These are phyloP conservation scores for Ogataea chonburiensis DNA, from an alignment of 805 yeast genomes.

Conservation along the genomic window DNA sequence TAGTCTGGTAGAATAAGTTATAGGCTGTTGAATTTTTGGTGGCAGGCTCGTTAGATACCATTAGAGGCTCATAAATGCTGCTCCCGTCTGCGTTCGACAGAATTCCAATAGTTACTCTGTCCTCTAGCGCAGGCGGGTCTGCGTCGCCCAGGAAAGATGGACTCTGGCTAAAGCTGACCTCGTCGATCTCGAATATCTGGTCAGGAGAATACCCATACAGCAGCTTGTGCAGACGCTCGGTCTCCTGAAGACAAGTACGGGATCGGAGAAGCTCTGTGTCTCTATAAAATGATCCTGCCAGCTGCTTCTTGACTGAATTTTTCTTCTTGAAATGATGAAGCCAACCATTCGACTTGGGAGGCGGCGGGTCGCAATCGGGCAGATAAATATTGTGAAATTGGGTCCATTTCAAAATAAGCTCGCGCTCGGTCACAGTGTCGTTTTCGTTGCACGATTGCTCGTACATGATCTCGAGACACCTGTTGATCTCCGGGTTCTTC, in stretches of 20 bases:
- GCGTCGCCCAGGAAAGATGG: slow-evolving; percentile 21
- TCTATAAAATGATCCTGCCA: slow-evolving; percentile 29
- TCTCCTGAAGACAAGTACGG: slow-evolving; percentile 24
- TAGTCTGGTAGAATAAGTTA: slow-evolving; percentile 24
- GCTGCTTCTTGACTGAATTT: slow-evolving; percentile 28
- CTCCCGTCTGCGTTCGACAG: slow-evolving; percentile 33
- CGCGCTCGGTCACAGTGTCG: slow-evolving; percentile 30
- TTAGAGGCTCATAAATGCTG: slow-evolving; percentile 28
- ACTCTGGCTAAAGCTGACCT: slow-evolving; percentile 28
- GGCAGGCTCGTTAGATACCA: slow-evolving; percentile 24
- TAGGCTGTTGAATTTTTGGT: slow-evolving; percentile 11
- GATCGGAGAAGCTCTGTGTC: slow-evolving; percentile 17
- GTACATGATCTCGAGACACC: slow-evolving; percentile 37
- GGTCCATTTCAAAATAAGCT: slow-evolving; percentile 34
- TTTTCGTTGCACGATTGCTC: slow-evolving; percentile 37
- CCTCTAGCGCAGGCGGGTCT: too few relatives aligned
- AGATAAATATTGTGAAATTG: slow-evolving; percentile 23
- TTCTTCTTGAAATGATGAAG: slow-evolving; percentile 38
- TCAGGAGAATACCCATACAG: slow-evolving; percentile 20
- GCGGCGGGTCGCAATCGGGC: slow-evolving; percentile 2
- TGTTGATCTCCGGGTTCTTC: slow-evolving; percentile 35
- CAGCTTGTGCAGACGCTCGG: slow-evolving; percentile 21
- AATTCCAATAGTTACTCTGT: slow-evolving; percentile 28
- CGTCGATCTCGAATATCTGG: slow-evolving; percentile 40
- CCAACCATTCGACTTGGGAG: slow-evolving; percentile 41